Evolutionary conservation across 208 protist species (phyloP).

Genomic region (Wallacemonas sp.): DNA sequence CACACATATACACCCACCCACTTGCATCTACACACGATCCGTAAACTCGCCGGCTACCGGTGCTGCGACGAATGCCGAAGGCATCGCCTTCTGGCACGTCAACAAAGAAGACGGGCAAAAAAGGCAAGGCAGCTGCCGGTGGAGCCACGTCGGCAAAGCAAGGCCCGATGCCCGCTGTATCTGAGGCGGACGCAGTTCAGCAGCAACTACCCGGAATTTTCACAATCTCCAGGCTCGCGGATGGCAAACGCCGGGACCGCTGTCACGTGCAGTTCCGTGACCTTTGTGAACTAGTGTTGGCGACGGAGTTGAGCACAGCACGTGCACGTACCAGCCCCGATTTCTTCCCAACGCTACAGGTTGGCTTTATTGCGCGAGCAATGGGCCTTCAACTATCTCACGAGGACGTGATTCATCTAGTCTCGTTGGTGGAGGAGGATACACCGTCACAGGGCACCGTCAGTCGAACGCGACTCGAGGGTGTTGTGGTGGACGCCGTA

Average conservation of each 20-base stretch:
- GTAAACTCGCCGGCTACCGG: no score
- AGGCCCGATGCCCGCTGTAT: not conserved
- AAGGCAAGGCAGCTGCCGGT: not conserved
- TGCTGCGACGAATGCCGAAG: not conserved
- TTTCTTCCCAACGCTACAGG: conserved; percentile 63
- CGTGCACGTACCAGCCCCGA: not conserved
- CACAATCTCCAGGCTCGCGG: not conserved
- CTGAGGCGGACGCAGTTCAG: not conserved
- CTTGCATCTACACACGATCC: not conserved
- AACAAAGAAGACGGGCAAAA: conserved; percentile 15
- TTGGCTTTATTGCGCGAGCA: conserved; percentile 80
- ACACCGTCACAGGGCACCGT: conserved; percentile 59
- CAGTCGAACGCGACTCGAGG: conserved; percentile 31
- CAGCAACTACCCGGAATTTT: conserved; percentile 4
- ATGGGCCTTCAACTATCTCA: conserved; percentile 84
- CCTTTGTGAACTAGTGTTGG: conserved; percentile 22
- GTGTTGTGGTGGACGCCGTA: conserved; percentile 69
- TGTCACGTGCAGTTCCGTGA: conserved; percentile 29
- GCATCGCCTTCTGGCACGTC: not conserved
- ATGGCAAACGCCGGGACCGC: conserved; percentile 10
- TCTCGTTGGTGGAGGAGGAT: conserved; percentile 76
- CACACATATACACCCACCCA: not conserved
- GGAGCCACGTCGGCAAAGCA: not conserved
- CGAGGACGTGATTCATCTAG: conserved; percentile 48
- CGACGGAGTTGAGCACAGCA: conserved; percentile 14